phyloP scores from a whole-genome alignment of 2,329 filamentous ascomycete genomes.

The Ceratocystis lukuohia region DNA sequence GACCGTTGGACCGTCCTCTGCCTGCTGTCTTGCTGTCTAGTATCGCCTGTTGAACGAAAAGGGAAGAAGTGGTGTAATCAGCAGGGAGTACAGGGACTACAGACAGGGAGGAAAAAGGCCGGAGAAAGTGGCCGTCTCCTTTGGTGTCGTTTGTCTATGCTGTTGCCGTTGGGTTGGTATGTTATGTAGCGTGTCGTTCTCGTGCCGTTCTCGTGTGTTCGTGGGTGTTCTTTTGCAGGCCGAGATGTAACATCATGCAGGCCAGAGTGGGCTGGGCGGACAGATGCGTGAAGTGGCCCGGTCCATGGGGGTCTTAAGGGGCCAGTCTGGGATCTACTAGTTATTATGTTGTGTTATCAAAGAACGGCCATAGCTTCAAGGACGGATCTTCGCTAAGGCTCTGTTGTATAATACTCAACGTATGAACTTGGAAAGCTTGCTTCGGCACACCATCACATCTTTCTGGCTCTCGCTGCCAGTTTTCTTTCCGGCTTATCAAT shows the following conservation, averaged over 20 bases:
- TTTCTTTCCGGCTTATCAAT: not conserved
- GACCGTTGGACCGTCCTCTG: no score
- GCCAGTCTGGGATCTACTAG: not conserved
- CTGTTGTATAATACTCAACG: not conserved
- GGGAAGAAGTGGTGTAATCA: no score
- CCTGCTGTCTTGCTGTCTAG: no score
- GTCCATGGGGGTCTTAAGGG: not conserved
- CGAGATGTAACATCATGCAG: slow-evolving; percentile 1
- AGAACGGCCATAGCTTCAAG: not conserved
- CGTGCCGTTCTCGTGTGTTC: not conserved
- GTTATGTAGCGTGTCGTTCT: not conserved
- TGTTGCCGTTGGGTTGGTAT: no score
- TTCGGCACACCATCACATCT: not conserved
- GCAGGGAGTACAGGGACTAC: no score
- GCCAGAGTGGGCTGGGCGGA: not conserved
- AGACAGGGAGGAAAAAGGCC: no score
- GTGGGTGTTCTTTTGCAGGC: not conserved
- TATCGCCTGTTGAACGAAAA: no score
- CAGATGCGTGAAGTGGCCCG: not conserved
- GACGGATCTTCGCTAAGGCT: not conserved
- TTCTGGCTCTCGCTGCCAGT: not conserved
- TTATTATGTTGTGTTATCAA: not conserved
- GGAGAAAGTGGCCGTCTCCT: no score
- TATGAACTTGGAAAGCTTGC: not conserved
- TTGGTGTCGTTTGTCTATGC: no score